These are phyloP conservation scores for Xylariaceae sp. DNA, from an alignment of 2,329 filamentous ascomycete species.

Conservation along the genomic window DNA sequence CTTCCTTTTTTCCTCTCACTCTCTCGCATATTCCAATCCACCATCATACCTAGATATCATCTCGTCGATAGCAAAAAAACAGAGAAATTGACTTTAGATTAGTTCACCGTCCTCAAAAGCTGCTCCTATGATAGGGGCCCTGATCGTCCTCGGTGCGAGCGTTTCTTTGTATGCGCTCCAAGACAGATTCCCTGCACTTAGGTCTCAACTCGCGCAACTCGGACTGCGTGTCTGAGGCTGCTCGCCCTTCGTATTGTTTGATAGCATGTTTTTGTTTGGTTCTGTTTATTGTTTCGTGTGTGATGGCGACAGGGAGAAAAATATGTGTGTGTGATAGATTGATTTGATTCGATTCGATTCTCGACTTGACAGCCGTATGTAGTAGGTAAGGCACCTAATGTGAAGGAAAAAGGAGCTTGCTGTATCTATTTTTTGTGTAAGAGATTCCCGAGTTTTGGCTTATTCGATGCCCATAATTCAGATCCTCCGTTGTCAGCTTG, in stretches of 20 bases:
- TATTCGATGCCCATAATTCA: not conserved
- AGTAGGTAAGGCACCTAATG: too few species aligned
- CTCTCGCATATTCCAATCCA: not conserved
- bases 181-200: slow-evolving; percentile 5
- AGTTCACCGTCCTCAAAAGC: not conserved
- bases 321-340: not conserved
- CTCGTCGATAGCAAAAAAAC: not conserved
- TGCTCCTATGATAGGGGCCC: slow-evolving; percentile 2
- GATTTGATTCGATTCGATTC: not conserved
- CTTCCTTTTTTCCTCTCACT: not conserved
- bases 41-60: not conserved
- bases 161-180: slow-evolving; percentile 13
- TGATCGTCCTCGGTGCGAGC: slow-evolving; percentile 11
- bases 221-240: not conserved
- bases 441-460: too few species aligned
- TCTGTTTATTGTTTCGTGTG: not conserved
- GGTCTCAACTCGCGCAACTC: not conserved
- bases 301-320: not conserved
- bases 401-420: too few species aligned
- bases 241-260: not conserved
- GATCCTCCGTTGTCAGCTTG: not conserved
- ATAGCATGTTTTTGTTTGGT: not conserved
- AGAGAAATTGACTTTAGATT: slow-evolving; percentile 3
- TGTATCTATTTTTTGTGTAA: too few species aligned
- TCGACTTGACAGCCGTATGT: too few species aligned